A percentile compares a stretch with the other conserved stretches of the same genome.
Conservation (phyloP, 2,329 filamentous ascomycete species). For the Chlorencoelia australis region DNA sequence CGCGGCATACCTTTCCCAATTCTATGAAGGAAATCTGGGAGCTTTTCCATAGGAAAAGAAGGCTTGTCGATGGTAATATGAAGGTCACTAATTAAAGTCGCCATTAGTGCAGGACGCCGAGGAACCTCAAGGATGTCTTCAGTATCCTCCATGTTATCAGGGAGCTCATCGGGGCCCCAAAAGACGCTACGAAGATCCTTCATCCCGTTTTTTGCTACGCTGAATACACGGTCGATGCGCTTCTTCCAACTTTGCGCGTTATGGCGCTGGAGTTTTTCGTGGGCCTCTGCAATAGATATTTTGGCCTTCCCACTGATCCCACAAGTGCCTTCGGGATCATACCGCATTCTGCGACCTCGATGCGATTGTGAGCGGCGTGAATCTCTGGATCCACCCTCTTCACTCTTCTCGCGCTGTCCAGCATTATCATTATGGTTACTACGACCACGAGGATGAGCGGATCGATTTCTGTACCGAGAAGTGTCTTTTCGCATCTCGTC, state of each 20-base stretch:
- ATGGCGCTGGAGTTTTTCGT: constrained; percentile 62
- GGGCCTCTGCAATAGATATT: constrained; percentile 67
- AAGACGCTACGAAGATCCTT: constrained; percentile 71
- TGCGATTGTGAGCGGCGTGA: constrained; percentile 17
- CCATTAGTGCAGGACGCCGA: constrained; percentile 73
- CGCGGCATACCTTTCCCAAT: constrained; percentile 96
- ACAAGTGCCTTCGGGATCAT: constrained; percentile 70
- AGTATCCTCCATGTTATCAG: constrained; percentile 70
- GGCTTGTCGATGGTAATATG: constrained; percentile 84
- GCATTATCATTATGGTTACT: constrained; percentile 18
- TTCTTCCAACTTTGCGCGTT: constrained; percentile 89
- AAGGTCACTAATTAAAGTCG: constrained; percentile 71
- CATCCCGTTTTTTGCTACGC: constrained; percentile 61
- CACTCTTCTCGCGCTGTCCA: constrained; percentile 26
- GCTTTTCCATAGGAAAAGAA: constrained; percentile 72
- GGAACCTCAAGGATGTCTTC: constrained; percentile 83
- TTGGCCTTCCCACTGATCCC: constrained; percentile 63
- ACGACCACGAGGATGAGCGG: constrained; percentile 29
- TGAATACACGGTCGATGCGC: constrained; percentile 70
- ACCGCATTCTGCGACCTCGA: constrained; percentile 44
- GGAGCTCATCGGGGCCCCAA: constrained; percentile 71
- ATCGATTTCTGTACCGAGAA: constrained; percentile 45
- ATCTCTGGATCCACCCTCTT: constrained; percentile 16
- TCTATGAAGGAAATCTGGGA: constrained; percentile 73
- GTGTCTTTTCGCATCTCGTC: constrained; percentile 49